A percentile compares a stretch with the other conserved stretches of the same genome.
These are phyloP conservation scores for Physaria fendleri DNA, from an alignment of 345 rosid species.

Conservation along the genomic window DNA sequence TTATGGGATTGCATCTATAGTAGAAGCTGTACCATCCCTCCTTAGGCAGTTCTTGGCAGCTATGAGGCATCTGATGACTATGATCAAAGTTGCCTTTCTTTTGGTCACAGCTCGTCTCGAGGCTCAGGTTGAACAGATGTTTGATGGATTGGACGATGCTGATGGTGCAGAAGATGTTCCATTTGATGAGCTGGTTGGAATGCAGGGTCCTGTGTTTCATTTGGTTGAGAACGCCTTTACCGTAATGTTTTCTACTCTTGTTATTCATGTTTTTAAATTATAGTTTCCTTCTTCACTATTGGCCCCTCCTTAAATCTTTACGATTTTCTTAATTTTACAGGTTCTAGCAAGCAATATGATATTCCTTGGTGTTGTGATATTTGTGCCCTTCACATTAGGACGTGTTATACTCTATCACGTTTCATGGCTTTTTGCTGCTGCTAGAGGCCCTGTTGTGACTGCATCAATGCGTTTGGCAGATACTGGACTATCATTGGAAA, in stretches of 20 bases:
- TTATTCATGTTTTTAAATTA: background rate
- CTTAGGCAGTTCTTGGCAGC: conserved; percentile 92
- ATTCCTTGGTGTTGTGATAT: conserved; percentile 94
- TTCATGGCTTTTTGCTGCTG: conserved; percentile 84
- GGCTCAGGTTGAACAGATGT: conserved; percentile 98
- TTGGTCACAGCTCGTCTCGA: conserved; percentile 96
- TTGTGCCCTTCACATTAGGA: conserved; percentile 89
- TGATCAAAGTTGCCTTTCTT: conserved; percentile 98
- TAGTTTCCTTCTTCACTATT: background rate
- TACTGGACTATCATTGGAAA: conserved; percentile 63
- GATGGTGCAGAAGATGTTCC: conserved; percentile 99
- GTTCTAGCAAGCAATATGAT: conserved; percentile 98
- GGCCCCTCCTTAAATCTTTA: background rate
- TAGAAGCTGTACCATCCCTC: conserved; percentile 82
- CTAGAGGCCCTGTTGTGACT: conserved; percentile 52
- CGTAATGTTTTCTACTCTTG: conserved; percentile 36
- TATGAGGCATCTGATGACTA: conserved; percentile 98
- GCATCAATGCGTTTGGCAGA: conserved; percentile 41
- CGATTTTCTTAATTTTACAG: conserved; percentile 40
- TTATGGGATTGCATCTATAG: conserved; percentile 78
- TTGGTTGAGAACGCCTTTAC: conserved; percentile 99
- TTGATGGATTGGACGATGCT: conserved; percentile 97
- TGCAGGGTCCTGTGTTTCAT: conserved; percentile 99
- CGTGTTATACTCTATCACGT: conserved; percentile 60
- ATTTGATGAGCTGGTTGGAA: conserved; percentile 97